Base-by-base conservation (phyloP, 768 basidiomycete genomes). In the Amanita brunnescens region DNA sequence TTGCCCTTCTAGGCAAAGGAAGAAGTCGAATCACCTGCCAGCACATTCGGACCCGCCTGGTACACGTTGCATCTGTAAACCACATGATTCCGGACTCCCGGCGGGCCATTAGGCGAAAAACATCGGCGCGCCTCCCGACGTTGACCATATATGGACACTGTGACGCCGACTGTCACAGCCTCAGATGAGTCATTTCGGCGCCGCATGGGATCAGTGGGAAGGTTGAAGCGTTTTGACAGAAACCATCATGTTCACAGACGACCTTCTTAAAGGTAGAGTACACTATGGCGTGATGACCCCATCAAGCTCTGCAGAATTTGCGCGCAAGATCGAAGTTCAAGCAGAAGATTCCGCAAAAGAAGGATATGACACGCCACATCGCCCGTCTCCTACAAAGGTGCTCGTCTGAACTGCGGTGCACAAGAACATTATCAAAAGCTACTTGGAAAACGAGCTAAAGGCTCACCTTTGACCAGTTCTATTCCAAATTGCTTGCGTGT, bases 251-350 rank as follows among this genome's bases (percentile, higher is more conserved):
- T 44, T 44, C 42, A 44, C 42, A 44, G 1, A 30, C 42, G 23
- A 26, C 29, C 42, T 44, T 21, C 42, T 24, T 30, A 23, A 44
- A 44, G 42, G 42, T 44, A 44, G 21, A 44, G 42, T 44, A 44
- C n/a, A 44, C 23, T 30, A 44, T 30, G 16, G 42, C 42, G 42
- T 44, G 42, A 44, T 44, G 42, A 44, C n/a, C 24, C 42, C 42
- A 0, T 10, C 42, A 44, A 44, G 42, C 26, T 30, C 26, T 44
- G 9, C 42, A 23, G 24, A 30, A 24, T 21, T 29, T 44, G n/a
- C n/a, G n/a, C 18, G 24, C 42, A 44, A 44, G 29, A 21, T 44
- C n/a, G 42, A 44, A 44, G 42, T 23, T 24, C 42, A 44, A 30
- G 24, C 24, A 7, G 26, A 44, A n/a, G 16, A 26, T 29, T 3